Evolutionary conservation across 2,329 filamentous ascomycete species (phyloP).

Genomic region (Arachnomyces sp.): DNA sequence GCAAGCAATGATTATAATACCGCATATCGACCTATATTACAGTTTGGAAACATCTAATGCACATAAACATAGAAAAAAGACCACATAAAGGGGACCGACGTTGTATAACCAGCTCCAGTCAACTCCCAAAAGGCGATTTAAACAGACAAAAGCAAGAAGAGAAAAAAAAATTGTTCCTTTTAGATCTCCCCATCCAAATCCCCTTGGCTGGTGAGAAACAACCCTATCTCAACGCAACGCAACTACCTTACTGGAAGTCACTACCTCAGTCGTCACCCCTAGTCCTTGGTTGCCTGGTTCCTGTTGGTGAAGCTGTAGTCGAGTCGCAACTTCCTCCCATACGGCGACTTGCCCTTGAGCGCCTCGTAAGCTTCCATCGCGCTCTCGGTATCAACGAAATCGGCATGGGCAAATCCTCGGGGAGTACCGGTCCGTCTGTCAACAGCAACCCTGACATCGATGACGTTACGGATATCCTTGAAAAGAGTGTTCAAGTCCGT

Average conservation of each 20-base stretch:
- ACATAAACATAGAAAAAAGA: no score
- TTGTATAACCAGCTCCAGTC: no score
- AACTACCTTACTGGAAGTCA: no score
- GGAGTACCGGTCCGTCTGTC: conserved; percentile 73
- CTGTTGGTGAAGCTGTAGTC: conserved; percentile 45
- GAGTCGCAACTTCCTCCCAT: conserved; percentile 56
- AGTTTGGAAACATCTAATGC: no score
- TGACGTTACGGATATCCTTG: conserved; percentile 58
- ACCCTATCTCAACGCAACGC: no score
- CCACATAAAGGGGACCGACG: no score
- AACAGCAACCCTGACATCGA: conserved; percentile 72
- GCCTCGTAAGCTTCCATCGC: conserved; percentile 53
- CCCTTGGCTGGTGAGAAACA: no score
- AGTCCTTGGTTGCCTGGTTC: neutral
- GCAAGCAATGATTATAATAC: no score
- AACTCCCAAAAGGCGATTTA: no score
- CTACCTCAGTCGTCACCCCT: neutral
- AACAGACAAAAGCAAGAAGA: neutral
- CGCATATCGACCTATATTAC: no score
- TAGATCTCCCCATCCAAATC: neutral
- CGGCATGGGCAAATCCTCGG: conserved; percentile 74
- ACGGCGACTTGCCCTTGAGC: conserved; percentile 52
- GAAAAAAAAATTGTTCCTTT: neutral
- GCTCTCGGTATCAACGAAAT: conserved; percentile 61
- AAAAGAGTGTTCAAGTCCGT: conserved; percentile 73